Base-by-base conservation (phyloP, 2,329 filamentous ascomycete genomes). In the Fusarium tanahbumbuense region DNA sequence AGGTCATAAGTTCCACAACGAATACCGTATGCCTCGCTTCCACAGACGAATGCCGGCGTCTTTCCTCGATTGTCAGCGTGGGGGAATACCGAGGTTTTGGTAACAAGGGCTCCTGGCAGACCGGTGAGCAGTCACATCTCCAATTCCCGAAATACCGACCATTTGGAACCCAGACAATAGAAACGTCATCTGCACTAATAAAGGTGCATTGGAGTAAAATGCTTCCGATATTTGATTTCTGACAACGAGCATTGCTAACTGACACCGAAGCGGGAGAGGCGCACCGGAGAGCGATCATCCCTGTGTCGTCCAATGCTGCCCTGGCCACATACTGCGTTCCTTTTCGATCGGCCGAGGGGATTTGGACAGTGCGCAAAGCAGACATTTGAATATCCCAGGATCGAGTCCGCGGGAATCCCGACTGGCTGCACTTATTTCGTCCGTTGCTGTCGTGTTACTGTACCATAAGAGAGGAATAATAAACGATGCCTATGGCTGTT, bases 61-160 rank as follows among this genome's bases (percentile, higher is more conserved):
- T 65, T 40, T 34, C 56, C 64, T 68, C 45, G n/a, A 57, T 46
- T 57, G 44, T 48, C 46, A 53, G 34, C 53, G 68, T 71, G 68
- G 68, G 67, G 68, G 64, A 66, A 53, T 68, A 68, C 68, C 68
- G 34, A 56, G 23, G 45, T 58, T 65, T 41, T 66, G 64, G 68
- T 52, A 71, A 62, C 68, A 71, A 71, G 68, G 68, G 68, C 59
- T 66, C 52, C 56, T 71, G 40, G 52, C 34, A 68, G 68, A 72
- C 69, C 68, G 69, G 68, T 72, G 68, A 71, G 68, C 61, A 67
- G 69, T 72, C 68, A 64, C 61, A 70, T 70, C 37, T 70, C 47
- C 52, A 42, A 64, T 53, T 61, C 50, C 61, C 30, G 50, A 55
- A 28, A 47, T 71, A 67, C 69, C 68, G 55, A 56, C 65, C 50